A percentile compares a stretch with the other conserved stretches of the same genome.
Conservation (phyloP, 768 basidiomycete genomes). For the Pulveroboletus sp. region DNA sequence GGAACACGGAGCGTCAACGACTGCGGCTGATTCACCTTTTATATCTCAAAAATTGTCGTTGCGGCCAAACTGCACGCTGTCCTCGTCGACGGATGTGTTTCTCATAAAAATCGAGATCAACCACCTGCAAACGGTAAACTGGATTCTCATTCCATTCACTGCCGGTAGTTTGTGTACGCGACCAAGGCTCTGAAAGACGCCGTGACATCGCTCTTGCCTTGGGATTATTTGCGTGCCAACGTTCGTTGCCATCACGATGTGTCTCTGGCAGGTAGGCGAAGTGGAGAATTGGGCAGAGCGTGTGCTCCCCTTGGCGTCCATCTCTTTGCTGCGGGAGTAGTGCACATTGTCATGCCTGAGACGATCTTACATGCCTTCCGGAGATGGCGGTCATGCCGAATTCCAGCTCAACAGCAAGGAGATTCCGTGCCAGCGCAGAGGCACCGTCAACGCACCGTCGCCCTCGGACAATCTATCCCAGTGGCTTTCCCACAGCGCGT, state of each 20-base stretch:
- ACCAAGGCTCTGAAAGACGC: neutral
- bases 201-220: neutral
- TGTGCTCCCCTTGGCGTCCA: neutral
- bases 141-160: neutral
- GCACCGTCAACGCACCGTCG: neutral
- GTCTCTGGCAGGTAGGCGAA: slow-evolving; percentile 12
- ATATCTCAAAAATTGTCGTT: neutral
- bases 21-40: slow-evolving; percentile 3
- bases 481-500: slow-evolving; percentile 2
- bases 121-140: neutral
- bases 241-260: slow-evolving; percentile 6
- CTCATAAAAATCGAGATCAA: neutral
- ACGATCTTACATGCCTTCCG: slow-evolving; percentile 5
- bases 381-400: slow-evolving; percentile 2
- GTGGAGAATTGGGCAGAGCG: neutral
- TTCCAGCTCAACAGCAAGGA: slow-evolving; percentile 2
- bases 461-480: slow-evolving; percentile 13
- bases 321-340: neutral
- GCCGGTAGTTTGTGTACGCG: neutral
- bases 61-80: neutral
- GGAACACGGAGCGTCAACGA: neutral
- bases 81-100: neutral
- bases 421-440: neutral
- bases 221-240: neutral
- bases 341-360: neutral